phyloP scores from a whole-genome alignment of 2,329 filamentous ascomycete species.

The Pseudogymnoascus sp. region DNA sequence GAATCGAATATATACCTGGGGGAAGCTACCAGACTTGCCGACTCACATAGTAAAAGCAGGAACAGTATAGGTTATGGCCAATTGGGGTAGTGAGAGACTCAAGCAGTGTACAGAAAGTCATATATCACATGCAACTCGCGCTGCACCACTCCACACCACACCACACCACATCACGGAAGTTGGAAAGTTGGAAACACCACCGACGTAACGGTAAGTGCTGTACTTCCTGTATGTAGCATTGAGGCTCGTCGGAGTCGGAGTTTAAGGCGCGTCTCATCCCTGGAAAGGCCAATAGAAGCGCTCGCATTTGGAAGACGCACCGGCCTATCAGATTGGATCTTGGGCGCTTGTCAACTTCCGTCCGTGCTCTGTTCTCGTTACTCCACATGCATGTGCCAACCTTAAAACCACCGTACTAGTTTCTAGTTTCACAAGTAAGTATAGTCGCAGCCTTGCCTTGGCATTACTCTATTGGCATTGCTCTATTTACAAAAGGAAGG shows the following conservation, averaged over 20 bases:
- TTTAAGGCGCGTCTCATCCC: background rate
- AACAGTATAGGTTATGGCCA: background rate
- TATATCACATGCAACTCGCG: slow-evolving; percentile 1
- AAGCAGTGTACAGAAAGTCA: background rate
- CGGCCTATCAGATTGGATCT: background rate
- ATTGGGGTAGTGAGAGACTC: background rate
- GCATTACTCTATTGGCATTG: background rate
- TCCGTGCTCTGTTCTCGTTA: background rate
- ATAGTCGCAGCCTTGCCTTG: background rate
- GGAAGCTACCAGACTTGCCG: background rate
- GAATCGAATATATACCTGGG: background rate
- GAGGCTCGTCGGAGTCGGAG: slow-evolving; percentile 6
- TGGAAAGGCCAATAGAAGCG: background rate
- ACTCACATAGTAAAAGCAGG: background rate
- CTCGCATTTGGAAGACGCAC: background rate
- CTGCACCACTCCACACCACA: too few species aligned
- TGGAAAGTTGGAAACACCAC: background rate
- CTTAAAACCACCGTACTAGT: background rate
- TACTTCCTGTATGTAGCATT: background rate
- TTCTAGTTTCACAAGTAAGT: background rate
- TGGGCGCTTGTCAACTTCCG: background rate
- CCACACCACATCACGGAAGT: background rate
- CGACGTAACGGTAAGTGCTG: background rate
- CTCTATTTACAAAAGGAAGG: background rate
- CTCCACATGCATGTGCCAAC: slow-evolving; percentile 8